Evolutionary conservation across 2,329 filamentous ascomycete genomes (phyloP), one percentile per base, ranked within the genome.

Genomic region (Hypocrella siamensis): DNA sequence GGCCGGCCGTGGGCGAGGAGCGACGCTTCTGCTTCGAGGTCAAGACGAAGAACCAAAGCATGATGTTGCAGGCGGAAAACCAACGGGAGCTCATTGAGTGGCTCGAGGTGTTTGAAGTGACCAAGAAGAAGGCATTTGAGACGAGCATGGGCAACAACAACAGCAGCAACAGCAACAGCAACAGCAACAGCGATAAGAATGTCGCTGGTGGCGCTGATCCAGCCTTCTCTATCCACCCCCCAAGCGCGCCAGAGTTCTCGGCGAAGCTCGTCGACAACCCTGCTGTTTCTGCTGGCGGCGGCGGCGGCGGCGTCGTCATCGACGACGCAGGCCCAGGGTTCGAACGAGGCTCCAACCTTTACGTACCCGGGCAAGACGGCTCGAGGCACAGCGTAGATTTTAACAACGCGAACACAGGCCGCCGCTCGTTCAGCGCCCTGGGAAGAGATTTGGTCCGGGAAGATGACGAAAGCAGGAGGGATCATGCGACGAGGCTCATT

Each of bases 11-110:
- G 31, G 77, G 83, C 42, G 90, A 98, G 55, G 90, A 98, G 47
- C 75, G 90, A 25, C 73, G 90, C 12, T 98, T 96, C 55, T 96
- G 90, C 51, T 94, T 98, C 46, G 90, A 98, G 55, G 80, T 98
- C 46, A 98, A 96, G 63, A 98, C 90, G 3, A 98, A 94, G 54
- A 93, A 83, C 46, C 81, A 81, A 39, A 90, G 78, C 31, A 75
- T 93, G 40, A 61, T 94, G 36, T 64, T 98, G 3, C 90, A 98
- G 56, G 82, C 88, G 4, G 90, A 98, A 51, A 93, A 84, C 0
- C 90, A 98, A 51, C 64, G 62, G 31, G 83, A 96, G 49, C 68
- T 98, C n/a, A 85, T 81, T 36, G 82, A 93, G 45, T 98, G 90
- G 90, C 75, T 98, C 34, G 75, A 82, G 40, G 77, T 88, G 0